A percentile compares a stretch with the other conserved stretches of the same genome.
These are phyloP conservation scores for Suillus hirtellus DNA, from an alignment of 768 basidiomycete genomes.

Conservation along the genomic window DNA sequence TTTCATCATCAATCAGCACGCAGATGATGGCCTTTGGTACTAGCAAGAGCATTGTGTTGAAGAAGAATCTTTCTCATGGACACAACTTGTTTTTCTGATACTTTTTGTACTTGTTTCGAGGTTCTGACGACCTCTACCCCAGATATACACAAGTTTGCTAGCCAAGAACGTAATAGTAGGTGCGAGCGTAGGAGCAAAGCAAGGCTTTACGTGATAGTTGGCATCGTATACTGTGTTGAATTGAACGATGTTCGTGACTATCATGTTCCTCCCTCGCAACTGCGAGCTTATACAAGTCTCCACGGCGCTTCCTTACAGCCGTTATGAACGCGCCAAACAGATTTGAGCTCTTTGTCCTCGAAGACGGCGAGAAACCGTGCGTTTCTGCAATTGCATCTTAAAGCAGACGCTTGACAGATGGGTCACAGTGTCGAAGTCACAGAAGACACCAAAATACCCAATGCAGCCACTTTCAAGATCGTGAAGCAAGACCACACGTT, in stretches of 20 bases:
- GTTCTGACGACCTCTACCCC: constrained; percentile 14
- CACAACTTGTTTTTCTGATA: constrained; percentile 50
- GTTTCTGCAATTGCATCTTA: constrained; percentile 36
- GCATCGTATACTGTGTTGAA: constrained; percentile 7
- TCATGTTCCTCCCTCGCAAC: background rate
- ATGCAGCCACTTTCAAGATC: constrained; percentile 93
- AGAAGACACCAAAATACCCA: constrained; percentile 97
- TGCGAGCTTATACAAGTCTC: constrained; percentile 3
- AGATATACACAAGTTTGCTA: background rate
- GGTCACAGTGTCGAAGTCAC: constrained; percentile 77
- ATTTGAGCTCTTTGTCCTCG: constrained; percentile 87
- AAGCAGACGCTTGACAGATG: constrained; percentile 12
- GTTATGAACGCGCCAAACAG: constrained; percentile 93
- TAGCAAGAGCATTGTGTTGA: no score
- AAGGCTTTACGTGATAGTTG: background rate
- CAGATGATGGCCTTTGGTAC: constrained; percentile 43
- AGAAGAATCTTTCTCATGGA: constrained; percentile 43
- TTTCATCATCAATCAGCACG: constrained; percentile 6
- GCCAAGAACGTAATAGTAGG: background rate
- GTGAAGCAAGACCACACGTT: constrained; percentile 97
- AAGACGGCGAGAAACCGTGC: constrained; percentile 93
- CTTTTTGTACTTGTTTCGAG: constrained; percentile 5
- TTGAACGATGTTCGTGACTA: constrained; percentile 7
- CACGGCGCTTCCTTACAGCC: constrained; percentile 2
- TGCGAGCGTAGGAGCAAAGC: background rate